Base-by-base conservation (phyloP, 1,284 basidiomycete species). In the Moesziomyces sp. region DNA sequence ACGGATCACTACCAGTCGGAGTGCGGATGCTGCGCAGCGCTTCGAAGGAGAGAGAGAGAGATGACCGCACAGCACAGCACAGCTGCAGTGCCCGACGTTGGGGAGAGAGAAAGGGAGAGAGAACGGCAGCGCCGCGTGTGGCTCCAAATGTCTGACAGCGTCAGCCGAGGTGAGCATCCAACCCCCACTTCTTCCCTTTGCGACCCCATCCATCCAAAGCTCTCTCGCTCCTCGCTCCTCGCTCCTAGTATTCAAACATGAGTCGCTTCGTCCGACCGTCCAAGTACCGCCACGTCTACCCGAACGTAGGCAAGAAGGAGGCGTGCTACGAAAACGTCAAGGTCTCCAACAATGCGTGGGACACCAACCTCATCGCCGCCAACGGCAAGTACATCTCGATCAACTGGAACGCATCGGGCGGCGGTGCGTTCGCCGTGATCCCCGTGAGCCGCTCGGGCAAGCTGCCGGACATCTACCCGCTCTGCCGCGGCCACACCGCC, bases 391-490 rank as follows among this genome's bases (percentile, higher is more conserved):
- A 93, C 85, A 86, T 97, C 79, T 91, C 91, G 58, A 85, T 98
- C 67, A 98, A 98, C 88, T 98, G 94, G 93, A 93, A 94, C 85
- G 90, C 80, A 23, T 93, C 93, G 0, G 96, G 96, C 30, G 96
- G 96, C 24, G 96, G 96, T 58, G 96, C 96, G 1, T 98, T 98
- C 83, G 92, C 91, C 21, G 90, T 99, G 80, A 87, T 97, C 13
- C 96, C 96, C 0, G 86, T 93, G 35, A 73, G 79, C 38, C 62
- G 74, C 18, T 80, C 83, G 0, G 85, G 86, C 53, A 86, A 95
- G 85, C 88, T 98, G 34, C 95, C 94, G 3, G 96, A 99, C 83
- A 89, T 92, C 77, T 89, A 97, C 56, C 96, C 96, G 0, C 89
- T 99, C 50, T 94, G 93, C 24, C 91, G 96, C 61, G 92, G 91